Evolutionary conservation across 2,329 filamentous ascomycete species (phyloP).

Genomic region (Tolypocladium ophioglossoides): DNA sequence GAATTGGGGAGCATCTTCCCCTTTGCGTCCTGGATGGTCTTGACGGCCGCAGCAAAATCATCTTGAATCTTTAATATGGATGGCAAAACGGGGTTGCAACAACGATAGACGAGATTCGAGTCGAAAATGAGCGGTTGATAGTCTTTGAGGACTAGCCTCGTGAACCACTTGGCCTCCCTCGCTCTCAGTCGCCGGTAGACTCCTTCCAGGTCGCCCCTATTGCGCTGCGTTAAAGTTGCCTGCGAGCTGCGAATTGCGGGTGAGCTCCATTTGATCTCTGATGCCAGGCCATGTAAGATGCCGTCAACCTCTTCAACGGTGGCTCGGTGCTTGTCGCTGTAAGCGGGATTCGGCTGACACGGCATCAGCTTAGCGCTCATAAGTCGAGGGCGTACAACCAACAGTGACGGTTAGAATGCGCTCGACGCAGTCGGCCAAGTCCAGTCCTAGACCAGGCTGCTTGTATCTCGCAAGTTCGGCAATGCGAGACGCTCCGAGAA

Average conservation of each 20-base stretch:
- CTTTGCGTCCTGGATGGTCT: slow-evolving; percentile 32
- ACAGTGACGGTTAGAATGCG: slow-evolving; percentile 51
- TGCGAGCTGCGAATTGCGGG: slow-evolving; percentile 39
- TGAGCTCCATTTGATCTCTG: slow-evolving; percentile 60
- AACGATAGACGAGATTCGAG: slow-evolving; percentile 38
- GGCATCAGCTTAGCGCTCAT: neutral
- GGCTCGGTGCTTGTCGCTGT: slow-evolving; percentile 28
- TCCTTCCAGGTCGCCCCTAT: slow-evolving; percentile 35
- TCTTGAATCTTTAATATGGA: slow-evolving; percentile 60
- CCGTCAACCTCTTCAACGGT: slow-evolving; percentile 64
- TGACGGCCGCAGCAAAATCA: slow-evolving; percentile 51
- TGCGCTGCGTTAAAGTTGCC: slow-evolving; percentile 12
- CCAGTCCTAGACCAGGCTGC: slow-evolving; percentile 43
- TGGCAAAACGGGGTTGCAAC: slow-evolving; percentile 61
- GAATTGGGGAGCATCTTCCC: slow-evolving; percentile 10
- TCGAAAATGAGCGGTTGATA: slow-evolving; percentile 59
- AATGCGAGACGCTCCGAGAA: slow-evolving; percentile 50
- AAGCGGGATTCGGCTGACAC: slow-evolving; percentile 32
- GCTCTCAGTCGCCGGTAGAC: slow-evolving; percentile 53
- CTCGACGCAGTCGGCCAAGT: slow-evolving; percentile 64
- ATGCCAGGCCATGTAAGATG: slow-evolving; percentile 55
- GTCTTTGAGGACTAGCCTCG: slow-evolving; percentile 67
- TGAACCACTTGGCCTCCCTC: slow-evolving; percentile 77
- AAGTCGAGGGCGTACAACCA: slow-evolving; percentile 11
- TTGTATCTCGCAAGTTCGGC: slow-evolving; percentile 54